Base-by-base conservation (phyloP, 1,139 yeast genomes). In the Yamadazyma atlantica region DNA sequence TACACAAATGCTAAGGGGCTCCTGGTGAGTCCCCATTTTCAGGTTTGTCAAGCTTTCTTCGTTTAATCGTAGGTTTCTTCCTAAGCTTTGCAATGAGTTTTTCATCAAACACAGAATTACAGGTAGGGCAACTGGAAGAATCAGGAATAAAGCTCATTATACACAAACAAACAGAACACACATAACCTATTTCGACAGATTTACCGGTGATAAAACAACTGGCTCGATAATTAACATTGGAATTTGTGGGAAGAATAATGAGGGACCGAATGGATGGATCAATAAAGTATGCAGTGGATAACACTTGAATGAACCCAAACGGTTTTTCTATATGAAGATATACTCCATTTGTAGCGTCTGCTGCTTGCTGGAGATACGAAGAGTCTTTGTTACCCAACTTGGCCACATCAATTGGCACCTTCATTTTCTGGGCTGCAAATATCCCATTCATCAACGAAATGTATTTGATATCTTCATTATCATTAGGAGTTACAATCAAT, bases 381-480 rank as follows among this genome's bases (percentile, higher is more conserved):
- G 95, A 83, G 47, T 82, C 63, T 29, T 50, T 77, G 12, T 70
- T 68, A 1, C 92, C 92, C 34, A 94, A 66, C 55, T 90, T 89
- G 43, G 94, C 90, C 14, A 90, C 89, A 58, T 94, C 97, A 12
- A 92, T 82, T 2, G 96, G 86, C 10, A 92, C 80, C 53, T 82
- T 83, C 82, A 86, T 78, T 60, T 89, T 89, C 51, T 92, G 97
- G 1, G 98, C 96, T 0, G 97, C 94, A 63, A 94, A 94, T 31
- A 92, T 90, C 48, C 94, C 77, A 60, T 94, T 94, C 98, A 94
- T 94, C 34, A 89, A 82, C 4, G 97, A 87, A 30, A 92, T 87
- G 59, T 94, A 94, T 43, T 87, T 87, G 37, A 88, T 69, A 15
- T 88, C 80, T 40, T 82, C 80, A 49, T 88, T 94, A 45, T 83